These are phyloP conservation scores for Yamadazyma taylorii DNA, from an alignment of 1,139 yeast genomes.

Conservation along the genomic window DNA sequence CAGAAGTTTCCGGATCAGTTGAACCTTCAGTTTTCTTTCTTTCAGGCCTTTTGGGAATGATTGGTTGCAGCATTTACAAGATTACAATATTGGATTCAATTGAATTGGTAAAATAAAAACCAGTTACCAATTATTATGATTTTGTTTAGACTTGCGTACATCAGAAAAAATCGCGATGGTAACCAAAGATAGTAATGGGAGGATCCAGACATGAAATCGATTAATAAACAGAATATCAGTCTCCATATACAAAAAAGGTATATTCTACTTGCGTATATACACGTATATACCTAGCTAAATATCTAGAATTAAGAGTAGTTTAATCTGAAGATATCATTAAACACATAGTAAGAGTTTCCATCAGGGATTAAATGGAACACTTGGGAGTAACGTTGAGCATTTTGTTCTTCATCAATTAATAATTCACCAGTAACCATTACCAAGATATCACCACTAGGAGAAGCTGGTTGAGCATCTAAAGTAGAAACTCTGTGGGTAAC, in stretches of 20 bases:
- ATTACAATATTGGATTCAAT: background rate
- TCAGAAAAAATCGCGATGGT: conserved; percentile 4
- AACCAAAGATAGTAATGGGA: too few relatives aligned
- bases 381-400: conserved; percentile 95
- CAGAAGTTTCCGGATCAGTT: background rate
- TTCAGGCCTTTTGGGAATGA: conserved; percentile 22
- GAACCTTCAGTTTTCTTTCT: conserved; percentile 3
- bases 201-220: too few relatives aligned
- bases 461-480: conserved; percentile 96
- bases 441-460: conserved; percentile 88
- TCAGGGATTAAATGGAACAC: conserved; percentile 97
- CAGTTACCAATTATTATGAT: too few relatives aligned
- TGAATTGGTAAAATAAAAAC: too few relatives aligned
- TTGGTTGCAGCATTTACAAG: conserved; percentile 12
- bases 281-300: background rate
- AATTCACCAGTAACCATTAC: conserved; percentile 98
- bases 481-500: conserved; percentile 93
- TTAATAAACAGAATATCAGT: too few relatives aligned
- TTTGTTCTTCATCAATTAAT: conserved; percentile 88
- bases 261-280: too few relatives aligned
- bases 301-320: conserved; percentile 52
- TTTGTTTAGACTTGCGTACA: too few relatives aligned
- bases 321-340: conserved; percentile 95
- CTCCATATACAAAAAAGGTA: too few relatives aligned
- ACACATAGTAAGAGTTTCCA: conserved; percentile 84